These are phyloP conservation scores for Chaetomium sp. DNA, from an alignment of 2,329 filamentous ascomycete genomes.

Conservation along the genomic window DNA sequence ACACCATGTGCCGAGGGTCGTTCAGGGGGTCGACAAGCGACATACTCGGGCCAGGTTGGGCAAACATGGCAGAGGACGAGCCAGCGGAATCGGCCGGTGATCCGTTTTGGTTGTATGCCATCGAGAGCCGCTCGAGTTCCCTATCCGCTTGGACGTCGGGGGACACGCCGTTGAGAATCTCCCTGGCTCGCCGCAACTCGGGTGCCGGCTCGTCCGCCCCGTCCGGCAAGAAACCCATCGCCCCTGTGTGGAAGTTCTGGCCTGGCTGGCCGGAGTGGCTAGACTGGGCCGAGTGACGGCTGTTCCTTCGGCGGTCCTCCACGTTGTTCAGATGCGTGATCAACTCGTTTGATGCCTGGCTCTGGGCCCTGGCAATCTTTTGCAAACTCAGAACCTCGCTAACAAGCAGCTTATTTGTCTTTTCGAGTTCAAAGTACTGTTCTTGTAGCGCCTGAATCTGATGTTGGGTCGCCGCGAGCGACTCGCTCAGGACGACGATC, in stretches of 20 bases:
- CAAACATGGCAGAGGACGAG: conserved; percentile 56
- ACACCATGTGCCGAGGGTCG: conserved; percentile 71
- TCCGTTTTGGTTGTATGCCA: conserved; percentile 52
- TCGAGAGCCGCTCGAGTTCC: conserved; percentile 58
- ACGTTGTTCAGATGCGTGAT: conserved; percentile 57
- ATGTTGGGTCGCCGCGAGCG: conserved; percentile 85
- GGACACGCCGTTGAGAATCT: conserved; percentile 56
- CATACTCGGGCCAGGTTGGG: conserved; percentile 42
- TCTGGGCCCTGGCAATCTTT: conserved; percentile 61
- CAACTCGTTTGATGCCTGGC: conserved; percentile 60
- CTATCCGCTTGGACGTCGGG: conserved; percentile 56
- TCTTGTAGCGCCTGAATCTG: conserved; percentile 88
- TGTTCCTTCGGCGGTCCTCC: conserved; percentile 49
- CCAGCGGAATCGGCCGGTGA: conserved; percentile 57
- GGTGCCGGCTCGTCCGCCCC: conserved; percentile 51
- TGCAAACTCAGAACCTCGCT: conserved; percentile 64
- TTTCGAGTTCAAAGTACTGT: conserved; percentile 75
- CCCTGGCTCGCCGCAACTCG: conserved; percentile 59
- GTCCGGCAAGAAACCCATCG: conserved; percentile 48
- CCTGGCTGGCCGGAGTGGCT: conserved; percentile 43
- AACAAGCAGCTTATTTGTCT: conserved; percentile 63
- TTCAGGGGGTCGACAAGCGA: conserved; percentile 53
- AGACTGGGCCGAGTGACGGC: conserved; percentile 44
- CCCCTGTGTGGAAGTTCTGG: conserved; percentile 47
- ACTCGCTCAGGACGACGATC: conserved; percentile 84